These are phyloP conservation scores for Ceratocystis cubensis DNA, from an alignment of 2,329 filamentous ascomycete species.

Conservation along the genomic window DNA sequence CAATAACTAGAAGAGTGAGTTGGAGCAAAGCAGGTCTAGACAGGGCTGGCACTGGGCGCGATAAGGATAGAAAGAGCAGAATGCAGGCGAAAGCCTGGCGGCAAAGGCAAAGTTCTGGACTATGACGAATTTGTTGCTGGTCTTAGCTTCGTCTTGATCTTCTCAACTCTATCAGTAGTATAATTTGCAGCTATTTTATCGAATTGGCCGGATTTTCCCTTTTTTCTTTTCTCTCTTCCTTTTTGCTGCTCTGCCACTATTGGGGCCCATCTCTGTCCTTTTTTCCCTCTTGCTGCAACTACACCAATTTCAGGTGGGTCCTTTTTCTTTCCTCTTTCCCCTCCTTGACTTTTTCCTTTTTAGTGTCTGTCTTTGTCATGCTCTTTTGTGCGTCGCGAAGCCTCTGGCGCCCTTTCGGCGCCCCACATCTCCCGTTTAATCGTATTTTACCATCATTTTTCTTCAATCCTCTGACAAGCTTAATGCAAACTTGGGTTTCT, in stretches of 20 bases:
- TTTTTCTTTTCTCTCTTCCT: neutral
- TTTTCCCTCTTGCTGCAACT: neutral
- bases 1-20: neutral
- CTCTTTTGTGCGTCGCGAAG: neutral
- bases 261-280: neutral
- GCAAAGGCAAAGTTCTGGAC: neutral
- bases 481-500: constrained; percentile 3
- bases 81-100: too few relatives aligned
- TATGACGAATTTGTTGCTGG: neutral
- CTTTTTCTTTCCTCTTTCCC: neutral
- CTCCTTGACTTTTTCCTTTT: neutral
- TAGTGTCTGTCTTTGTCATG: neutral
- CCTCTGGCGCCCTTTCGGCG: neutral
- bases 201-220: neutral
- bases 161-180: neutral
- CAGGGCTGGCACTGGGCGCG: neutral
- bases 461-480: constrained; percentile 9
- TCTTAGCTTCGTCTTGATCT: neutral
- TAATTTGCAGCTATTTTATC: neutral
- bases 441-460: constrained; percentile 3
- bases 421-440: neutral
- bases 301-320: neutral
- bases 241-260: neutral
- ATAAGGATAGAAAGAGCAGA: neutral
- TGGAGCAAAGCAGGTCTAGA: neutral